phyloP scores from a whole-genome alignment of 2,329 filamentous ascomycete species.

The Diaporthe longicolla region DNA sequence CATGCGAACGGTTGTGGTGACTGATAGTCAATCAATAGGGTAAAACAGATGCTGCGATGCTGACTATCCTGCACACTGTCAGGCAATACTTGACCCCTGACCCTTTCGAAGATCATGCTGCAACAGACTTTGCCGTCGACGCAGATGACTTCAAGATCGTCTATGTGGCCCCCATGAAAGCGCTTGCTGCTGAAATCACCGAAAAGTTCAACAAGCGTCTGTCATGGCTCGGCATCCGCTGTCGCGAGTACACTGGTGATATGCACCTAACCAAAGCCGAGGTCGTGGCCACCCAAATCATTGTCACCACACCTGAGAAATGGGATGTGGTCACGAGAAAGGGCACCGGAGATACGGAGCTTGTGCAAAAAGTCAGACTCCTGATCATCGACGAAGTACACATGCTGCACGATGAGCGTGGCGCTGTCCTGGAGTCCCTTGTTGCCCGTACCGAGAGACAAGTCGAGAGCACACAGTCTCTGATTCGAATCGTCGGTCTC shows the following conservation, averaged over 20 bases:
- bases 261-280: constrained; percentile 99
- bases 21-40: constrained; percentile 63
- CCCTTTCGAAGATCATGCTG: constrained; percentile 79
- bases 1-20: background rate
- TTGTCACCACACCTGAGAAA: constrained; percentile 98
- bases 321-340: constrained; percentile 99
- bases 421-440: constrained; percentile 94
- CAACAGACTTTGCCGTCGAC: constrained; percentile 85
- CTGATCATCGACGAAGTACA: constrained; percentile 99
- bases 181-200: constrained; percentile 94
- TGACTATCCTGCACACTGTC: constrained; percentile 92
- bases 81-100: constrained; percentile 87
- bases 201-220: constrained; percentile 93
- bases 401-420: constrained; percentile 98
- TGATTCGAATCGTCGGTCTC: constrained; percentile 95
- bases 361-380: constrained; percentile 96
- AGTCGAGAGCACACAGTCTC: constrained; percentile 96
- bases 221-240: constrained; percentile 92
- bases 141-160: constrained; percentile 96
- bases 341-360: constrained; percentile 95
- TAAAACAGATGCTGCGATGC: constrained; percentile 98
- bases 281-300: constrained; percentile 96
- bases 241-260: constrained; percentile 94
- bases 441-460: constrained; percentile 96
- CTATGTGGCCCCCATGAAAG: constrained; percentile 99